phyloP scores from a whole-genome alignment of 768 basidiomycete genomes.

The Termitomyces sp. region DNA sequence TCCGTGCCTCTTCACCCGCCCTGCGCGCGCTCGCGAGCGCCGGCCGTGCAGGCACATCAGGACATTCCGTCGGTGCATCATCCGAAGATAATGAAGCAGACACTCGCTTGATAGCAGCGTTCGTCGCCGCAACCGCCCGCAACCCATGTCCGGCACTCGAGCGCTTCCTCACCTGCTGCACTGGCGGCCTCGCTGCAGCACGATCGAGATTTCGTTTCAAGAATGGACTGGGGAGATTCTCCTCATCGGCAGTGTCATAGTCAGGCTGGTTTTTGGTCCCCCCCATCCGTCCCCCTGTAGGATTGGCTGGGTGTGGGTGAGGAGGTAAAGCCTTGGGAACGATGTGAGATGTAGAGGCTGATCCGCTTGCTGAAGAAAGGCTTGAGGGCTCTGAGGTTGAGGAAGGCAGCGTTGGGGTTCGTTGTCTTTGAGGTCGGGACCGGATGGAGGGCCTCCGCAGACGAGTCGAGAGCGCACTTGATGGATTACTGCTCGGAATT shows the following conservation, averaged over 20 bases:
- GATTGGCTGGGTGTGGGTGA: constrained; percentile 33
- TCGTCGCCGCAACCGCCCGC: constrained; percentile 57
- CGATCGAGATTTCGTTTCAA: constrained; percentile 42
- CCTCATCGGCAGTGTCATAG: constrained; percentile 73
- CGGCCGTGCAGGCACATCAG: constrained; percentile 23
- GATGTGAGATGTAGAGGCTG: constrained; percentile 15
- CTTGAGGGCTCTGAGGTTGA: constrained; percentile 36
- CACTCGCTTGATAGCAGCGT: constrained; percentile 31
- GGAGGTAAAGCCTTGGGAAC: constrained; percentile 36
- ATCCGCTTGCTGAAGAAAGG: constrained; percentile 14
- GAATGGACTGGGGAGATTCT: constrained; percentile 84
- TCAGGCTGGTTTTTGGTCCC: constrained; percentile 27
- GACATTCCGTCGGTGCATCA: constrained; percentile 6
- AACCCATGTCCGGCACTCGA: constrained; percentile 48
- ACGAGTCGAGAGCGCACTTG: constrained; percentile 34
- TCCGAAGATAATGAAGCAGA: constrained; percentile 11
- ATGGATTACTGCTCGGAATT: constrained; percentile 6
- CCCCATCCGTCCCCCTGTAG: constrained; percentile 14
- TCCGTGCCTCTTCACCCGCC: constrained; percentile 48
- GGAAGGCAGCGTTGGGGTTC: constrained; percentile 20
- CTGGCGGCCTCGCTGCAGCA: constrained; percentile 5
- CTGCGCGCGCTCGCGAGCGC: constrained; percentile 40
- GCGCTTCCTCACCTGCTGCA: constrained; percentile 29
- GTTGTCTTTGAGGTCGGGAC: constrained; percentile 24
- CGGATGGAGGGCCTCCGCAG: constrained; percentile 54